Base-by-base conservation (phyloP, 2,329 filamentous ascomycete genomes). In the Clonostachys sp. region DNA sequence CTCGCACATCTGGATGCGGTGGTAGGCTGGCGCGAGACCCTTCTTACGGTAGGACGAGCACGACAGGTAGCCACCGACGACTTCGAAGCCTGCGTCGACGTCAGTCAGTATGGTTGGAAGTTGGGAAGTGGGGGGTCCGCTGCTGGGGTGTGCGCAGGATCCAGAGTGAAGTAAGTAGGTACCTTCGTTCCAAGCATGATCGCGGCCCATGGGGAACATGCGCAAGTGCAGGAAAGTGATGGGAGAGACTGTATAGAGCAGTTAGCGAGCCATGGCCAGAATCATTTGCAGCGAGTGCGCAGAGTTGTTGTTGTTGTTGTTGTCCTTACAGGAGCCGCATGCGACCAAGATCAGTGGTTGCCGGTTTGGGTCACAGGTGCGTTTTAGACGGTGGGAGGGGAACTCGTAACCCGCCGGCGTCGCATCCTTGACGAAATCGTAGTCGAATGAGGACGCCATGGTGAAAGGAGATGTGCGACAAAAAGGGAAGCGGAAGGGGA, bases 181-280 rank as follows among this genome's bases (percentile, higher is more conserved):
- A 63, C 62, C 57, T 51, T 64, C 58, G 41, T 64, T 66, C 13
- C 84, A 83, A 55, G 84, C 84, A 66, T 87, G 91, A 67, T 94
- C 88, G 56, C 83, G 80, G 2, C 87, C 88, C 83, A 95, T 90
- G 60, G 90, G 87, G 61, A 94, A 92, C 86, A 95, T 92, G 62
- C 88, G 84, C 52, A 94, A 71, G 62, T 92, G 88, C 30, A 91
- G 75, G 59, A 87, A 87, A 7, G 85, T 88, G 44, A 86, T 81
- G 16, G 87, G 87, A 0, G 84, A 88, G 69, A 90, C 62, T 64
- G 42, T 30, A 16, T 30, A 24, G 3, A 30, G 24, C 17, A 36
- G 38, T 14, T 30, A 30, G 24, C 24, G 24, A 30, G 10, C 24
- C 24, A 30, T 30, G 24, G 24, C 24, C 24, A 33, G 10, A 30